phyloP scores from a whole-genome alignment of 1,139 yeast species.

The Pichia sp. region DNA sequence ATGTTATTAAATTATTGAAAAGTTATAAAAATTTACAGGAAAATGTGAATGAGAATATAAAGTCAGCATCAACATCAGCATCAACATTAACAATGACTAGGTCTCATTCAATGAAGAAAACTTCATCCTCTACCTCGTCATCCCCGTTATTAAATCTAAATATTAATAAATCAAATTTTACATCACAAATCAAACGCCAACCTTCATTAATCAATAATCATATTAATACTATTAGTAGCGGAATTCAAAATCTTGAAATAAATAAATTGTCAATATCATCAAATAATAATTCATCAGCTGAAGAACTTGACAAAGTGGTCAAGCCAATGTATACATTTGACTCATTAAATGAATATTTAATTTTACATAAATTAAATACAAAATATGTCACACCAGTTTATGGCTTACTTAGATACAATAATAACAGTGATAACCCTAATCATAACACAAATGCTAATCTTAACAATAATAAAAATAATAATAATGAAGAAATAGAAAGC shows the following conservation, averaged over 20 bases:
- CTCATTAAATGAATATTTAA: constrained; percentile 25
- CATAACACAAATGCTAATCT: too few relatives aligned
- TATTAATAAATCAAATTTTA: not conserved
- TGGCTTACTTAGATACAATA: constrained; percentile 10
- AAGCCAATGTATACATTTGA: constrained; percentile 17
- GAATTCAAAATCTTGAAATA: too few relatives aligned
- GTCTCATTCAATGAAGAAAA: not conserved
- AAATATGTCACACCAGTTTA: constrained; percentile 6
- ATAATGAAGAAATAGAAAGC: not conserved
- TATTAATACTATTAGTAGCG: not conserved
- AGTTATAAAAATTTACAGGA: too few relatives aligned
- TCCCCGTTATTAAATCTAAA: not conserved
- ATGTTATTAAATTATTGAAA: constrained; percentile 15
- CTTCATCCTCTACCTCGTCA: too few relatives aligned
- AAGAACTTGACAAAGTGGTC: too few relatives aligned
- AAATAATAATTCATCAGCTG: not conserved
- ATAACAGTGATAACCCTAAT: too few relatives aligned
- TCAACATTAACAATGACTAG: not conserved
- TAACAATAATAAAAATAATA: too few relatives aligned
- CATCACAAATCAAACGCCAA: not conserved
- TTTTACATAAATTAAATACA: constrained; percentile 15
- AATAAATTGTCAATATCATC: not conserved
- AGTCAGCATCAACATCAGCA: not conserved
- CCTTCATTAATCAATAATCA: not conserved
- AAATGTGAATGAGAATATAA: too few relatives aligned